phyloP scores from a whole-genome alignment of 1,139 yeast species.

The Kodamaea plutei region DNA sequence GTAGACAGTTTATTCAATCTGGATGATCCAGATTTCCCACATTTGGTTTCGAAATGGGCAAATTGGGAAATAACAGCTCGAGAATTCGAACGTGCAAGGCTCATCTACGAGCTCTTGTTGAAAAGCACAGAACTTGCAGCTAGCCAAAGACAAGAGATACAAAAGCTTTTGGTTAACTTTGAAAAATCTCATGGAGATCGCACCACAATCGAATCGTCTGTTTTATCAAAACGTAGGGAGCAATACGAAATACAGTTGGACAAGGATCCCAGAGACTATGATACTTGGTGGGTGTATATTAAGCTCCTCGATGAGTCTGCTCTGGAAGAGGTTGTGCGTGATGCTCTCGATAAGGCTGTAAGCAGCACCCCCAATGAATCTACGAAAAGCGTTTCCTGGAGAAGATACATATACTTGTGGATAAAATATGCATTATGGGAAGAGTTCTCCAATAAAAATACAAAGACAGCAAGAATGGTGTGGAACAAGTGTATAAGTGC shows the following conservation, averaged over 20 bases:
- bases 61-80: conserved; percentile 64
- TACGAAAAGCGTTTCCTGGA: conserved; percentile 52
- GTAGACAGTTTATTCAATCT: conserved; percentile 46
- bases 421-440: conserved; percentile 60
- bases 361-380: conserved; percentile 27
- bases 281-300: conserved; percentile 77
- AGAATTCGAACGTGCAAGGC: conserved; percentile 64
- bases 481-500: conserved; percentile 48
- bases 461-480: conserved; percentile 43
- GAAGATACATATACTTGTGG: conserved; percentile 68
- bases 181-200: conserved; percentile 63
- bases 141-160: conserved; percentile 36
- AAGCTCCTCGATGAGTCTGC: conserved; percentile 17
- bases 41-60: conserved; percentile 51
- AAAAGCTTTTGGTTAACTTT: conserved; percentile 51
- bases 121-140: conserved; percentile 43
- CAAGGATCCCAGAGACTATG: conserved; percentile 56
- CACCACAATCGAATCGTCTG: conserved; percentile 49
- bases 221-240: conserved; percentile 50
- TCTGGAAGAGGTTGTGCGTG: conserved; percentile 1
- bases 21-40: conserved; percentile 20
- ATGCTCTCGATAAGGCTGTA: conserved; percentile 38
- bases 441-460: conserved; percentile 47
- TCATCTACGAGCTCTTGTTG: conserved; percentile 54
- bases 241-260: conserved; percentile 50